Conservation (phyloP, 2,329 filamentous ascomycete species). For the Fusarium mundagurra region DNA sequence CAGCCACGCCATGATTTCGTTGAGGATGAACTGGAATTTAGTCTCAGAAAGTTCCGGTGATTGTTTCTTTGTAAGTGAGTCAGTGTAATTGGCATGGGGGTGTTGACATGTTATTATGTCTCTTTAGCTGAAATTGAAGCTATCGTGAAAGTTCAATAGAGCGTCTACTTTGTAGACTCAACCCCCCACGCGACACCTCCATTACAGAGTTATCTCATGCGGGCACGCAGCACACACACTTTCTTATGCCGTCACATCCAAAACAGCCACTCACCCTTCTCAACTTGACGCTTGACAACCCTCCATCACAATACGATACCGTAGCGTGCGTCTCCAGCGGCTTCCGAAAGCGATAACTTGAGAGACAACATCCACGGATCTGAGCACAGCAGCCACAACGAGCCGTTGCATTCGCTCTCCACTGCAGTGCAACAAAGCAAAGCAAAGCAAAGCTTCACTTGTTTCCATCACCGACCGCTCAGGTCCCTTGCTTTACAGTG, state of each 20-base stretch:
- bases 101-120: background rate
- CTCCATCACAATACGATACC: constrained; percentile 14
- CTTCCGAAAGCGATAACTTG: constrained; percentile 24
- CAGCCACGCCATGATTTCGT: constrained; percentile 19
- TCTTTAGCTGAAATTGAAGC: constrained; percentile 1
- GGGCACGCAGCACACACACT: constrained; percentile 7
- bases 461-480: background rate
- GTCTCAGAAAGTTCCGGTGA: background rate
- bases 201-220: constrained; percentile 13
- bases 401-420: constrained; percentile 29
- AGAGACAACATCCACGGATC: constrained; percentile 18
- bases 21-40: constrained; percentile 16
- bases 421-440: constrained; percentile 9
- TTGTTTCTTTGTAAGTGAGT: background rate
- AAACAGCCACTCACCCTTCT: constrained; percentile 21
- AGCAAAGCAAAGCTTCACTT: constrained; percentile 1
- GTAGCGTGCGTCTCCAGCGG: constrained; percentile 3
- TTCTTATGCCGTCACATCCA: constrained; percentile 27
- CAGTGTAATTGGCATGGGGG: background rate
- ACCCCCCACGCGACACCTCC: constrained; percentile 20
- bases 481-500: background rate
- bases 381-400: constrained; percentile 26
- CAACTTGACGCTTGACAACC: constrained; percentile 1
- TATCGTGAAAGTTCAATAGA: constrained; percentile 16
- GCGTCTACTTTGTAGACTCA: background rate